These are phyloP conservation scores for Elymus sibiricus DNA, from an alignment of 176 grass and related monocot species.

Conservation along the genomic window DNA sequence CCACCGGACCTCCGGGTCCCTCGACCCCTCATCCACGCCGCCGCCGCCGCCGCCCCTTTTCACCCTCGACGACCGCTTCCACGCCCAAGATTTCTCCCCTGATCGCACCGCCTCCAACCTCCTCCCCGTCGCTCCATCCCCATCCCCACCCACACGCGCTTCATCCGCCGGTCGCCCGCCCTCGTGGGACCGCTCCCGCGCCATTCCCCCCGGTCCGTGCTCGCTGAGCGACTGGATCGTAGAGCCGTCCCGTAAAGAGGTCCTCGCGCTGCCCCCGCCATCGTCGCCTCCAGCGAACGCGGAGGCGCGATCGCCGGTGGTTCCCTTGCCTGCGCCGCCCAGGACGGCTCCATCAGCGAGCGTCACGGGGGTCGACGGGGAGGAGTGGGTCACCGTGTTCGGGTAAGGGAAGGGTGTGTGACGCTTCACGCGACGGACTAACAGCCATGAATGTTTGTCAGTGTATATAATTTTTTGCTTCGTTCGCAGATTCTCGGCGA, in stretches of 20 bases:
- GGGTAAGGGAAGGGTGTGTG: slow-evolving; percentile 36
- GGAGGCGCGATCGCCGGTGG: slow-evolving; percentile 44
- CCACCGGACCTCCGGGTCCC: not conserved
- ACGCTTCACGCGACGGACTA: not conserved
- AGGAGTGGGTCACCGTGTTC: slow-evolving; percentile 76
- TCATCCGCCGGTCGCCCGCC: slow-evolving; percentile 9
- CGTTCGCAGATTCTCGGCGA: slow-evolving; percentile 43
- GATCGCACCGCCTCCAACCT: slow-evolving; percentile 54
- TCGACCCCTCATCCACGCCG: not conserved
- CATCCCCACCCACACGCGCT: slow-evolving; percentile 22
- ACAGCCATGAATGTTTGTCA: not conserved
- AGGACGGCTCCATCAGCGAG: slow-evolving; percentile 21
- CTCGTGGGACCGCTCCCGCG: slow-evolving; percentile 35
- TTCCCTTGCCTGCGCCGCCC: slow-evolving; percentile 18
- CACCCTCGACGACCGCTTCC: slow-evolving; percentile 54
- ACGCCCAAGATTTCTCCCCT: slow-evolving; percentile 46
- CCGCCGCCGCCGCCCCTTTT: not conserved
- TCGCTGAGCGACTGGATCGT: slow-evolving; percentile 37
- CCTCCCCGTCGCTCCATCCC: slow-evolving; percentile 46
- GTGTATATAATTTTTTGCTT: not conserved
- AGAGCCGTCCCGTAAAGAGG: slow-evolving; percentile 30
- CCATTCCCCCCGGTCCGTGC: slow-evolving; percentile 7
- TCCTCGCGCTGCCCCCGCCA: slow-evolving; percentile 37
- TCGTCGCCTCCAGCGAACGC: slow-evolving; percentile 22
- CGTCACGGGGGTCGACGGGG: slow-evolving; percentile 35